These are phyloP conservation scores for Russula emetica DNA, from an alignment of 768 basidiomycete genomes.

Conservation along the genomic window DNA sequence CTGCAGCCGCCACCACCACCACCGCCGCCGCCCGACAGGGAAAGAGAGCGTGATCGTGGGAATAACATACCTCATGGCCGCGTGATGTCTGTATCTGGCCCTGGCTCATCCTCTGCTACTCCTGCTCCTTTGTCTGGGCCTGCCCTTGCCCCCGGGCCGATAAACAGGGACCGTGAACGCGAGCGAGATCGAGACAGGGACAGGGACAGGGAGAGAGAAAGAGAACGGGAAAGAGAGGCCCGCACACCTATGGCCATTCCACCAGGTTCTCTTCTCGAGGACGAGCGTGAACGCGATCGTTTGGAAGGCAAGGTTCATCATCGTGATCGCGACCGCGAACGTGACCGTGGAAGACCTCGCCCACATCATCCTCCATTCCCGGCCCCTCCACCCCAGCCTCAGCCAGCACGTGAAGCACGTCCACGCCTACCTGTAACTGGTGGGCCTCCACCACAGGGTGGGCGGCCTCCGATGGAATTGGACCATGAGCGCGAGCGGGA, in stretches of 20 bases:
- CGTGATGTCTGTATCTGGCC: conserved; percentile 9
- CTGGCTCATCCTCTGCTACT: conserved; percentile 16
- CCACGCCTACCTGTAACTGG: conserved; percentile 11
- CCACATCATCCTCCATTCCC: conserved; percentile 20
- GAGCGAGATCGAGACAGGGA: conserved; percentile 27
- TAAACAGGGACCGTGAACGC: conserved; percentile 20
- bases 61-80: conserved; percentile 14
- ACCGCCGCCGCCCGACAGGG: conserved; percentile 17
- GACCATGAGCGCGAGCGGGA: conserved; percentile 32
- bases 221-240: conserved; percentile 11
- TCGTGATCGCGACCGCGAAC: conserved; percentile 24
- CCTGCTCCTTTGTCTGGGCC: conserved; percentile 21
- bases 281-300: conserved; percentile 26
- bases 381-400: conserved; percentile 17
- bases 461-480: conserved; percentile 32
- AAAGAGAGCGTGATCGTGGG: conserved; percentile 27
- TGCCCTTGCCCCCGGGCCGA: conserved; percentile 9
- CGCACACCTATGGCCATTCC: conserved; percentile 16
- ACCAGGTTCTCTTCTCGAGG: conserved; percentile 23
- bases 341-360: conserved; percentile 32
- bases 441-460: conserved; percentile 21
- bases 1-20: too few relatives aligned
- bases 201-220: conserved; percentile 28
- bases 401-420: conserved; percentile 19
- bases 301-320: conserved; percentile 22